These are phyloP conservation scores for Pseudogymnoascus verrucosus DNA, from an alignment of 2,329 filamentous ascomycete genomes.

Conservation along the genomic window DNA sequence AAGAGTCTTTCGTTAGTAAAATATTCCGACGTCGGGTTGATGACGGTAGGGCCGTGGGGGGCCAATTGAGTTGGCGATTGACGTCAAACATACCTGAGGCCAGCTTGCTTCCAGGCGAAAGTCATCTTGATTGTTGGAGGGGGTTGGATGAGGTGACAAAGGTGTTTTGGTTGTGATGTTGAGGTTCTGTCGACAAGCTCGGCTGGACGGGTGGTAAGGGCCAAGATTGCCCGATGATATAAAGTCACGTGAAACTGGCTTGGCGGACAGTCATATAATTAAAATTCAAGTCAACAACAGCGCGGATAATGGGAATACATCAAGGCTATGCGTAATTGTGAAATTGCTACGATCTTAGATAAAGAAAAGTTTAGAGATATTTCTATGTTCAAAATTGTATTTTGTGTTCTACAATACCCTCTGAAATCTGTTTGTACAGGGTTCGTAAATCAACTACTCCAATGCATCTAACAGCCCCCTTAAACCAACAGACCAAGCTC, in stretches of 20 bases:
- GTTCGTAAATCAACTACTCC: conserved; percentile 12
- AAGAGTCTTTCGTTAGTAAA: conserved; percentile 30
- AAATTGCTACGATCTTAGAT: neutral
- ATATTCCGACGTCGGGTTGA: conserved; percentile 10
- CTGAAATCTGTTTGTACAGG: conserved; percentile 31
- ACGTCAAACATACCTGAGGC: conserved; percentile 50
- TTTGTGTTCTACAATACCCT: conserved; percentile 29
- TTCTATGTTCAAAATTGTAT: conserved; percentile 14
- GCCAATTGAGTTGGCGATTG: conserved; percentile 18
- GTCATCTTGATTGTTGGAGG: conserved; percentile 51
- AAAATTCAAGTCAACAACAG: neutral
- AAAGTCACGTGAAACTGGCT: neutral
- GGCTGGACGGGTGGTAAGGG: conserved; percentile 10
- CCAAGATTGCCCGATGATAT: neutral
- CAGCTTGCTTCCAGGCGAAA: conserved; percentile 97
- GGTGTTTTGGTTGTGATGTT: conserved; percentile 16
- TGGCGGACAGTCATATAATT: neutral
- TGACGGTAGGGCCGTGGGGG: conserved; percentile 1
- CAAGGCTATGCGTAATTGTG: conserved; percentile 5
- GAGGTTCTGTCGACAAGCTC: conserved; percentile 15
- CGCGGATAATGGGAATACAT: neutral
- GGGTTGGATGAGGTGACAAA: conserved; percentile 16
- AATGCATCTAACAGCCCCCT: conserved; percentile 31
- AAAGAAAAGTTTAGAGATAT: conserved; percentile 11
- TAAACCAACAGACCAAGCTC: conserved; percentile 94